These are phyloP conservation scores for Verticillium isaacii DNA, from an alignment of 2,329 filamentous ascomycete species.

Conservation along the genomic window DNA sequence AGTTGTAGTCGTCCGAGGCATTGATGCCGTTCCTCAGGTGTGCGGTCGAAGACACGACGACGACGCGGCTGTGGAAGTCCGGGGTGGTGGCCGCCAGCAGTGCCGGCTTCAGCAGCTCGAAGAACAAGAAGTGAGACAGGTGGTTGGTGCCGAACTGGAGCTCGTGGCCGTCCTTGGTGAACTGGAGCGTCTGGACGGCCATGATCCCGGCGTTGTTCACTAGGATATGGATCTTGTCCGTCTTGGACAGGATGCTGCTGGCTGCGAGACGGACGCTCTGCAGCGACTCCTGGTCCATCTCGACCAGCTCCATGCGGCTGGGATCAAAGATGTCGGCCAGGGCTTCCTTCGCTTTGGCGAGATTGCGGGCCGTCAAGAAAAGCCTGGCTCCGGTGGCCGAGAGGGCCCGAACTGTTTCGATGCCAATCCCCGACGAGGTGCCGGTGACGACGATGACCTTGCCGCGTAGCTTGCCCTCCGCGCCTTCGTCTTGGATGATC, in stretches of 20 bases:
- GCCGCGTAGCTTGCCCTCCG: slow-evolving; percentile 24
- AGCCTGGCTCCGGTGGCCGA: slow-evolving; percentile 25
- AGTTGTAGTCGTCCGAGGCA: slow-evolving; percentile 28
- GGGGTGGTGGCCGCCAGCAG: slow-evolving; percentile 33
- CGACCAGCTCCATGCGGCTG: slow-evolving; percentile 14
- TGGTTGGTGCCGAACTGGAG: slow-evolving; percentile 48
- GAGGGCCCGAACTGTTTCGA: slow-evolving; percentile 39
- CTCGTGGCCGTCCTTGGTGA: slow-evolving; percentile 17
- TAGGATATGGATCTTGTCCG: slow-evolving; percentile 22
- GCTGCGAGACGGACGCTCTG: slow-evolving; percentile 21
- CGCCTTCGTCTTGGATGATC: slow-evolving; percentile 30
- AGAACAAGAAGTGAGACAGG: slow-evolving; percentile 48
- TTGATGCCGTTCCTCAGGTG: slow-evolving; percentile 19
- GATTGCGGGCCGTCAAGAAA: slow-evolving; percentile 18
- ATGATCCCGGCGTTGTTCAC: slow-evolving; percentile 31
- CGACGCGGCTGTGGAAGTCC: slow-evolving; percentile 38
- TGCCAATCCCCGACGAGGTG: slow-evolving; percentile 35
- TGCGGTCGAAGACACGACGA: slow-evolving; percentile 32
- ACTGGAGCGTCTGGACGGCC: slow-evolving; percentile 4
- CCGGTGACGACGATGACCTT: slow-evolving; percentile 40
- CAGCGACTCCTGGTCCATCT: slow-evolving; percentile 10
- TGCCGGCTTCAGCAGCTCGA: slow-evolving; percentile 41
- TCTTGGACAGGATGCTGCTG: slow-evolving; percentile 20
- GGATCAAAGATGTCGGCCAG: slow-evolving; percentile 13
- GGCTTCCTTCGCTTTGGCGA: slow-evolving; percentile 18